Base-by-base conservation (phyloP, 2,329 filamentous ascomycete genomes). In the Septoria linicola region DNA sequence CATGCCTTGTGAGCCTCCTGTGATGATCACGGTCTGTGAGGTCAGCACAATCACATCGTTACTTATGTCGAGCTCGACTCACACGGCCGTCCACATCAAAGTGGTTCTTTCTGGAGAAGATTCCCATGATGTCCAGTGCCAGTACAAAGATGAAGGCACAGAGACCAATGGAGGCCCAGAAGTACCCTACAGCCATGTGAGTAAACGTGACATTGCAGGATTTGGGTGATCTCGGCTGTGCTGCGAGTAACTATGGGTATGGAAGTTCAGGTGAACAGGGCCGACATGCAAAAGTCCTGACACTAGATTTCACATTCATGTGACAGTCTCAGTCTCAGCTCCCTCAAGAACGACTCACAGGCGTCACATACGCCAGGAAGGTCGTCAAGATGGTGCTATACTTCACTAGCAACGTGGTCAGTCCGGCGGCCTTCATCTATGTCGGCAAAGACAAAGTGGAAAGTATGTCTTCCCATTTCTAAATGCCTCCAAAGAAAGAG, bases 401-500 rank as follows among this genome's bases (percentile, higher is more conserved):
- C 72, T 97, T 93, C 71, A 93, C 84, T 1, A 97, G 92, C 20
- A 92, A 82, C 55, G 83, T 84, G 35, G 89, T 95, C 32, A 79
- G 84, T 10, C 92, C 93, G 1, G 70, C 89, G 25, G 92, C 89
- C 35, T 91, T 86, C 68, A 84, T 99, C 66, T 99, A 99, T 70
- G 89, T 96, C 53, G 93, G 93, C 72, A 99, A 97, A 73, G 93
- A 99, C 78, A 99, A 99, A 75, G 91, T 93, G 63, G 93, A 99
- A 77, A 99, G 93, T 96, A 78, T 67, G 85, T 47, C 41, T 27
- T 20, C 61, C 36, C 46, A 19, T 19, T n/a, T n/a, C n/a, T n/a
- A n/a, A n/a, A n/a, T n/a, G n/a, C n/a, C n/a, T n/a, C n/a, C n/a
- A n/a, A n/a, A n/a, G n/a, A n/a, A n/a, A n/a, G n/a, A n/a, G n/a